phyloP scores from a whole-genome alignment of 1,284 basidiomycete species.

The Ceratorhiza oryzae-sativae region DNA sequence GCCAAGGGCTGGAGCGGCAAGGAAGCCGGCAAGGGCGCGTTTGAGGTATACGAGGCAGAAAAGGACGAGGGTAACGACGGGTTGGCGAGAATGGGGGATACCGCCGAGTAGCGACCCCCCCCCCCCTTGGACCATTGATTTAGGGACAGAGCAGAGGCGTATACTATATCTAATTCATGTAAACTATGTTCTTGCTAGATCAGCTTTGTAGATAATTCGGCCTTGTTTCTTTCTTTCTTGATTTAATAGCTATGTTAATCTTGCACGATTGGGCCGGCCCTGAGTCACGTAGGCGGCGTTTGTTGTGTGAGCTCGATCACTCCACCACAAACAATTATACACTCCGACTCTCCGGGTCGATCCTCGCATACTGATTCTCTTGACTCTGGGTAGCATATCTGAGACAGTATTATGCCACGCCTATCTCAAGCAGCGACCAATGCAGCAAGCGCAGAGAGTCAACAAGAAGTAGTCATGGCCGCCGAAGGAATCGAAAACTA shows the following conservation, averaged over 20 bases:
- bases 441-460: slow-evolving; percentile 61
- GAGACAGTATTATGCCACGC: no score
- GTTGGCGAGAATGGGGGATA: slow-evolving; percentile 70
- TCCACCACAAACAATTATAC: not conserved
- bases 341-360: no score
- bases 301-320: not conserved
- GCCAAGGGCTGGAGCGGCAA: slow-evolving; percentile 78
- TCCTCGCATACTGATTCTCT: no score
- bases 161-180: slow-evolving; percentile 19
- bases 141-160: not conserved
- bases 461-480: slow-evolving; percentile 66
- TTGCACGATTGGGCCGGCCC: not conserved
- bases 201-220: not conserved
- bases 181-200: not conserved
- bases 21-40: slow-evolving; percentile 54
- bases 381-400: no score
- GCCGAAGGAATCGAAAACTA: slow-evolving; percentile 85
- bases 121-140: not conserved
- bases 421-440: slow-evolving; percentile 31
- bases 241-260: not conserved
- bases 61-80: slow-evolving; percentile 73
- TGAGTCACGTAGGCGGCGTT: not conserved
- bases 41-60: slow-evolving; percentile 83
- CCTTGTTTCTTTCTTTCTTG: not conserved
- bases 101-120: slow-evolving; percentile 30